Base-by-base conservation (phyloP, 176 grass and related monocot species). In the Cocos nucifera region DNA sequence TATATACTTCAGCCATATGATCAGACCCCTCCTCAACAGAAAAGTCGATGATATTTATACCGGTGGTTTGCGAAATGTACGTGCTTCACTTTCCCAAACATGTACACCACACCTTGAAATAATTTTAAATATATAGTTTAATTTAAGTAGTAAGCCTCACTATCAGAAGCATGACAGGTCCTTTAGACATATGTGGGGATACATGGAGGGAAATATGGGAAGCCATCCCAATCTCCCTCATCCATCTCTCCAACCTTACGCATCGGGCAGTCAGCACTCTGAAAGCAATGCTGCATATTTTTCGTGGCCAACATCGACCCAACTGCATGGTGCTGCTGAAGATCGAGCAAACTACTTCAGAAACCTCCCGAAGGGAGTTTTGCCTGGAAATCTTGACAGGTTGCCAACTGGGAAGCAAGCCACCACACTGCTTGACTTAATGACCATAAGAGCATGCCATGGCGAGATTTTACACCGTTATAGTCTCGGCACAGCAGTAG, bases 321-420 rank as follows among this genome's bases (percentile, higher is more conserved):
- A 90, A 29, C 75, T 80, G 26, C 84, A 85, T 64, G 89, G 93
- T 50, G 79, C 84, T 5, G 93, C 84, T 0, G 93, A 92, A 71
- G 93, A 87, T 8, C 93, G 93, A n/a, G 93, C 93, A 62, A 98
- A 98, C 78, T 92, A 98, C 58, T 98, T 98, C 64, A 87, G 84
- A 6, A 98, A 98, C 74, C 87, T 98, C 72, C 85, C 85, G 49
- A 92, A 98, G 70, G 93, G 87, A 61, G 76, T 92, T 19, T 63
- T 98, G 60, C 84, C 93, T 3, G 68, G 80, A 56, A 81, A 98
- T 81, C 64, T 73, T 62, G 87, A 81, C 16, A 25, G 30, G 15
- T 25, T 91, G 75, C 81, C 93, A 4, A 92, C 77, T 62, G 87
- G 87, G 9, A 78, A 92, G 69, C 87, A 98, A 73, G 87, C 93